Evolutionary conservation across 2,329 filamentous ascomycete species (phyloP).

Genomic region (Colletotrichum salicis): DNA sequence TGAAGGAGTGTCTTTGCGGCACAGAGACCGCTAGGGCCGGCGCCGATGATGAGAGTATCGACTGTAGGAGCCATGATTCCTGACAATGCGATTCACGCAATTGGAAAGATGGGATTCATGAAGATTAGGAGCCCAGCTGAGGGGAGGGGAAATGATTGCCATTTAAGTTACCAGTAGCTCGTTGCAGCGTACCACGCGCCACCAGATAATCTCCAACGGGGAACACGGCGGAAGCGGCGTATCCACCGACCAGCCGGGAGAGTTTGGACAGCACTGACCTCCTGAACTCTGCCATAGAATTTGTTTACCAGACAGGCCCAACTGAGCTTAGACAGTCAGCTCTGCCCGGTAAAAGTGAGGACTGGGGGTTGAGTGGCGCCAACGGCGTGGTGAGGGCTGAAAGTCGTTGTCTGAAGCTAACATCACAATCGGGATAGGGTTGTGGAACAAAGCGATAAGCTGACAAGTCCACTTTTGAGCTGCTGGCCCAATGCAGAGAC

Average conservation of each 20-base stretch:
- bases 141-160: background rate
- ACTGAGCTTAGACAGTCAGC: background rate
- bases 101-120: background rate
- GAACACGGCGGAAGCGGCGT: background rate
- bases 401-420: background rate
- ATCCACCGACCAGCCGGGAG: background rate
- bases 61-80: conserved; percentile 17
- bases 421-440: background rate
- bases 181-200: background rate
- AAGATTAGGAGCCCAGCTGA: background rate
- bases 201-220: background rate
- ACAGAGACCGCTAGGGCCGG: conserved; percentile 51
- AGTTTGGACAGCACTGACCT: background rate
- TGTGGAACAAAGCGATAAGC: background rate
- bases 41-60: conserved; percentile 42
- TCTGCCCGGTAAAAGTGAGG: background rate
- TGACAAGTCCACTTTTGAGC: background rate
- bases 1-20: conserved; percentile 60
- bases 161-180: background rate
- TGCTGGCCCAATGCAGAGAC: background rate
- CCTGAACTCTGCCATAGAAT: background rate
- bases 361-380: background rate
- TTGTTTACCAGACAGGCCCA: background rate
- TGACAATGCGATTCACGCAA: background rate
- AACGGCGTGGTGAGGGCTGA: background rate